A percentile compares a stretch with the other conserved stretches of the same genome.
These are phyloP conservation scores for Podaxis sp. DNA, from an alignment of 768 basidiomycete genomes.

Conservation along the genomic window DNA sequence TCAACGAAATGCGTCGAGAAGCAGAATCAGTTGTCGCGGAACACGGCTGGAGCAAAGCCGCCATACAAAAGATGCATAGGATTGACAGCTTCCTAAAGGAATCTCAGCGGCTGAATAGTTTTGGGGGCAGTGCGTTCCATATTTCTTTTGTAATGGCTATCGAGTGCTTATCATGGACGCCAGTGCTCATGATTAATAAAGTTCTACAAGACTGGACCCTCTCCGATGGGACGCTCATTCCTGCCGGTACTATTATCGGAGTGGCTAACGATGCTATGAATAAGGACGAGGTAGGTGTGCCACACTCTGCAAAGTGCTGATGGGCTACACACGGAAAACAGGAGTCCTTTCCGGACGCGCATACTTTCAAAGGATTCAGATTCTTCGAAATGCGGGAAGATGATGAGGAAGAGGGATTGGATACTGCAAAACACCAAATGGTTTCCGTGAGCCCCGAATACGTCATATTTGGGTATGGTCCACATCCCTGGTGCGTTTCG, in stretches of 20 bases:
- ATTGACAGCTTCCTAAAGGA: slow-evolving; percentile 48
- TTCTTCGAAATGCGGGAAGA: slow-evolving; percentile 25
- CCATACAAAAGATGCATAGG: slow-evolving; percentile 37
- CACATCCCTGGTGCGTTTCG: slow-evolving; percentile 27
- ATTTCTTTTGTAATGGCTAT: background rate
- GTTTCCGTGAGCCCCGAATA: slow-evolving; percentile 29
- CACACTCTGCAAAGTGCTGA: background rate
- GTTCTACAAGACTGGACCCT: slow-evolving; percentile 38
- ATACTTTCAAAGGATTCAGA: slow-evolving; percentile 35
- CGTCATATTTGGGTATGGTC: slow-evolving; percentile 39
- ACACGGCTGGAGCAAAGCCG: slow-evolving; percentile 35
- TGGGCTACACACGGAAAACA: slow-evolving; percentile 23
- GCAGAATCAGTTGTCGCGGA: slow-evolving; percentile 30
- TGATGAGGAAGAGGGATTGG: slow-evolving; percentile 3
- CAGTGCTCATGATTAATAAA: slow-evolving; percentile 19
- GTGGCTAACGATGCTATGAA: slow-evolving; percentile 30
- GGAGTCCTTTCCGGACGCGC: slow-evolving; percentile 38
- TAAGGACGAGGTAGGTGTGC: slow-evolving; percentile 8
- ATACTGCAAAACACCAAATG: slow-evolving; percentile 30
- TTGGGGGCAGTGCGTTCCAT: background rate
- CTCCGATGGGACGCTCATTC: slow-evolving; percentile 35
- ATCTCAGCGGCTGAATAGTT: slow-evolving; percentile 21
- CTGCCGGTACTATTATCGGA: slow-evolving; percentile 22
- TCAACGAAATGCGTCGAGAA: slow-evolving; percentile 39
- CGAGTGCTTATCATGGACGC: too few species aligned